phyloP scores from a whole-genome alignment of 345 rosid species.

The Gossypioides kirkii region DNA sequence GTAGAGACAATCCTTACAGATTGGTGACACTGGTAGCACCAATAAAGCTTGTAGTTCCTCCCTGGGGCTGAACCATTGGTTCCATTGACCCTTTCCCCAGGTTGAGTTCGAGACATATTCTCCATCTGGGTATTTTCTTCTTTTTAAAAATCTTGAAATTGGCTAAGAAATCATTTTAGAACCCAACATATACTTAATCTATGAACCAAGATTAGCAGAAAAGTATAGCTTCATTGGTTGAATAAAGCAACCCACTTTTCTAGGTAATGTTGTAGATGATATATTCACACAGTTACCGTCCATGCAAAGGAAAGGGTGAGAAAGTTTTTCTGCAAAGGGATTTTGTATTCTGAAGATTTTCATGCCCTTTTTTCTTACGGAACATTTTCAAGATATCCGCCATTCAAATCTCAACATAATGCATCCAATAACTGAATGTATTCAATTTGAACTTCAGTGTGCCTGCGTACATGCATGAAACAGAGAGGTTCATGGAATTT shows the following conservation, averaged over 20 bases:
- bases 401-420: neutral
- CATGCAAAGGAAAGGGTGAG: constrained; percentile 29
- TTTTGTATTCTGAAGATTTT: neutral
- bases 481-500: no score
- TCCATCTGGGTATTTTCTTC: neutral
- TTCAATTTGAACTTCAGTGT: neutral
- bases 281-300: constrained; percentile 12
- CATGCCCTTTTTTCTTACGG: neutral
- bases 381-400: neutral
- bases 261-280: neutral
- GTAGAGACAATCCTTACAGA: constrained; percentile 45
- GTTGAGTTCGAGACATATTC: constrained; percentile 45
- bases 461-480: no score
- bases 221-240: constrained; percentile 26
- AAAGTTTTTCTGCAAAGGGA: neutral
- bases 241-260: constrained; percentile 20
- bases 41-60: constrained; percentile 43
- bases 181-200: neutral
- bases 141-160: neutral
- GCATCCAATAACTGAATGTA: neutral
- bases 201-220: constrained; percentile 3
- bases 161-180: neutral
- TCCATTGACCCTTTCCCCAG: constrained; percentile 20
- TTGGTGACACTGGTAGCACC: constrained; percentile 80
- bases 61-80: constrained; percentile 6